Base-by-base conservation (phyloP, 495 filamentous ascomycete genomes). In the Hypomontagnella submonticulosa region DNA sequence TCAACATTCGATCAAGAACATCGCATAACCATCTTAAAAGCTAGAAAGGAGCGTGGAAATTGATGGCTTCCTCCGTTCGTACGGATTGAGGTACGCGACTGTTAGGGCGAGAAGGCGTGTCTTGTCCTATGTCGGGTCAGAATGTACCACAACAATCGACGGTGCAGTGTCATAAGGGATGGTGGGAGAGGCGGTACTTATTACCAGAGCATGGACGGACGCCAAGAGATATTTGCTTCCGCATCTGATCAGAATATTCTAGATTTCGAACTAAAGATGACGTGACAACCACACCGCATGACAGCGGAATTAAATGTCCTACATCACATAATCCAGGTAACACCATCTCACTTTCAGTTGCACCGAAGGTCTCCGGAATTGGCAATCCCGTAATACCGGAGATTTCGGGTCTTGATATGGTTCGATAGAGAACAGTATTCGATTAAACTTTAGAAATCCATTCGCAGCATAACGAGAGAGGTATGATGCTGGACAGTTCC, bases 321-420 rank as follows among this genome's bases (percentile, higher is more conserved):
- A 13, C 2, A 38, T 38, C n/a, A 13, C 36, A 38, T 38, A 38
- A 38, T 38, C 36, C 9, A 38, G 9, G 36, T 11, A 2, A 3
- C n/a, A 3, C n/a, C n/a, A 8, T 12, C n/a, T 11, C 10, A 13
- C 9, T 3, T 13, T 38, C n/a, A 38, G 36, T 58, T 58, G 15
- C 3, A 41, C 55, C 55, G 55, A 48, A 58, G 57, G 46, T 23
- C 20, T 34, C 27, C 57, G 57, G 57, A 16, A 36, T 61, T 32
- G n/a, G 10, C 27, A 61, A 61, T 52, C 16, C 57, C 57, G 57
- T 33, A 59, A 59, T 11, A 23, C 34, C 56, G 56, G 56, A 41
- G 27, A 16, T 1, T 4, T n/a, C 13, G 56, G 8, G 30, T 4
- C 13, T 19, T 16, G 13, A 23, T 47, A 23, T 40, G 15, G 12